Percentiles rank a stretch among this genome's conserved stretches.
phyloP scores from a whole-genome alignment of 768 basidiomycete species.

The Lactarius quietus region DNA sequence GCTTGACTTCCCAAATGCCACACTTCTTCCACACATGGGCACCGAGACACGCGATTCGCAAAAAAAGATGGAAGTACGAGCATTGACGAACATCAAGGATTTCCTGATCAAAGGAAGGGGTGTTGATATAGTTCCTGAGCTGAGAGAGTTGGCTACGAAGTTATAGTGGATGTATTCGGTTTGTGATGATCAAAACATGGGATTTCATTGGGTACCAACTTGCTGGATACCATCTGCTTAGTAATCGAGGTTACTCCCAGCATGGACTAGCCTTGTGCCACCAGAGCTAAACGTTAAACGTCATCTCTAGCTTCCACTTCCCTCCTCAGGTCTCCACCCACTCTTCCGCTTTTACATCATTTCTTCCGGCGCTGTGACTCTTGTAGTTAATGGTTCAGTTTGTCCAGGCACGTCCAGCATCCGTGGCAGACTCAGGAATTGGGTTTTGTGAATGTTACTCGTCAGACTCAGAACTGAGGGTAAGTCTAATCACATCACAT shows the following conservation, averaged over 20 bases:
- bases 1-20: constrained; percentile 77
- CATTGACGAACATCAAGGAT: constrained; percentile 71
- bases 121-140: constrained; percentile 64
- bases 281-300: not conserved
- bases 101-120: constrained; percentile 63
- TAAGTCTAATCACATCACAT: constrained; percentile 1
- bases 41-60: constrained; percentile 82
- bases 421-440: constrained; percentile 19
- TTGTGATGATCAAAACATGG: not conserved
- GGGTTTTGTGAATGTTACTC: not conserved
- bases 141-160: constrained; percentile 26
- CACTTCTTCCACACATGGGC: constrained; percentile 89
- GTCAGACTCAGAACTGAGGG: constrained; percentile 18
- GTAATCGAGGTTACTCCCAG: not conserved
- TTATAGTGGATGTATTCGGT: too few relatives aligned
- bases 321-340: too few relatives aligned
- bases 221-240: not conserved
- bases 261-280: not conserved
- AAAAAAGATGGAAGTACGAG: constrained; percentile 80
- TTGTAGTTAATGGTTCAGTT: constrained; percentile 16
- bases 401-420: constrained; percentile 18
- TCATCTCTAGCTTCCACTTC: not conserved
- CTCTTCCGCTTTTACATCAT: too few relatives aligned
- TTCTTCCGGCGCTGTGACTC: not conserved
- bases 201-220: not conserved